Percentiles rank a stretch among this genome's conserved stretches.
phyloP scores from a whole-genome alignment of 208 protist species.

The Trypanosomatidae sp. region DNA sequence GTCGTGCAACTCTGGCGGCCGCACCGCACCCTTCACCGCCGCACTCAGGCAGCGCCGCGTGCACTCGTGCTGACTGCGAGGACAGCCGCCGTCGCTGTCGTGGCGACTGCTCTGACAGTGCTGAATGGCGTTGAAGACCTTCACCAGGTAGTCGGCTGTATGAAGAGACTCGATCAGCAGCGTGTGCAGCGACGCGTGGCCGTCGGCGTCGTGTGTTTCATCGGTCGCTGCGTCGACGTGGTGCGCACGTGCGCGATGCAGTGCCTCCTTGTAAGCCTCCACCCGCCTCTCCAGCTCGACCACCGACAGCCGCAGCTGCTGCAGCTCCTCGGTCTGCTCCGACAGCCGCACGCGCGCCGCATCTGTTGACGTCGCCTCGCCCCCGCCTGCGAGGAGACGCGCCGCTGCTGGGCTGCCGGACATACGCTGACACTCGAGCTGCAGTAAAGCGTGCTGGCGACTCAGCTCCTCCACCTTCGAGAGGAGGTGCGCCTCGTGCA shows the following conservation, averaged over 20 bases:
- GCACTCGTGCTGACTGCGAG: constrained; percentile 39
- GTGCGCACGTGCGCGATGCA: constrained; percentile 19
- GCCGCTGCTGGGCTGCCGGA: background rate
- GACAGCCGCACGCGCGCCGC: too few species aligned
- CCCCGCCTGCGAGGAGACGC: background rate
- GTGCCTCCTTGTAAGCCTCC: constrained; percentile 46
- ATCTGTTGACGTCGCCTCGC: too few species aligned
- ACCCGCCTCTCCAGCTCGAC: constrained; percentile 46
- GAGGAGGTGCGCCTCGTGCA: constrained; percentile 50
- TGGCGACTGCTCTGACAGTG: constrained; percentile 50
- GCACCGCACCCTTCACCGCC: constrained; percentile 38
- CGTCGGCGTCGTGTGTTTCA: background rate
- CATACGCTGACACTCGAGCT: constrained; percentile 17
- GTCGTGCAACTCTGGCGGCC: constrained; percentile 25
- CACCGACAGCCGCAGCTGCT: constrained; percentile 25
- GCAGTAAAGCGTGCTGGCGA: constrained; percentile 5
- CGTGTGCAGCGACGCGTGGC: constrained; percentile 22
- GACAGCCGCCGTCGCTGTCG: constrained; percentile 24
- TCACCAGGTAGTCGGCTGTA: constrained; percentile 57
- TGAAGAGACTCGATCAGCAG: constrained; percentile 52
- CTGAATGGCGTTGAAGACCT: constrained; percentile 69
- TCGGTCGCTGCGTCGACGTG: background rate
- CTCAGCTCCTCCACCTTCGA: constrained; percentile 38
- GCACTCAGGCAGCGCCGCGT: constrained; percentile 45
- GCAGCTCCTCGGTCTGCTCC: too few species aligned